Percentiles rank a stretch among this genome's conserved stretches.
These are phyloP conservation scores for Kluyveromyces marxianus DNA, from an alignment of 1,139 yeast genomes.

Conservation along the genomic window DNA sequence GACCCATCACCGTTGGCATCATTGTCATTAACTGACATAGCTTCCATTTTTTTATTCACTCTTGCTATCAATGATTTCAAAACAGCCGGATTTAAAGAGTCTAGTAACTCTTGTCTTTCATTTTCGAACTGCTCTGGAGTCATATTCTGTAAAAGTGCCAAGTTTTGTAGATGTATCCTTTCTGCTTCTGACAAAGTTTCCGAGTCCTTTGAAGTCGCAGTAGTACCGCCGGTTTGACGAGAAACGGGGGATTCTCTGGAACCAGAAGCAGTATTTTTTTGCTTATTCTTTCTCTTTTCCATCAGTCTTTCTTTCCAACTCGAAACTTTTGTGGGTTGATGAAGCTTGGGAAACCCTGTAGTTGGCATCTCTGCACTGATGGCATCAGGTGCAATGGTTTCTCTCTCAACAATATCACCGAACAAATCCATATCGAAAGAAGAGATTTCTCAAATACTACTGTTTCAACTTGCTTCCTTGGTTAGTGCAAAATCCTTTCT, in stretches of 20 bases:
- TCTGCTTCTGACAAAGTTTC: constrained; percentile 48
- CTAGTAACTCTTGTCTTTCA: constrained; percentile 62
- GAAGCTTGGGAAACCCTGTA: constrained; percentile 40
- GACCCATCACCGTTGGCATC: background rate
- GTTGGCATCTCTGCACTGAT: constrained; percentile 1
- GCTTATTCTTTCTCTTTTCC: constrained; percentile 21
- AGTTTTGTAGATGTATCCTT: constrained; percentile 69
- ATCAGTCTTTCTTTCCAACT: constrained; percentile 36
- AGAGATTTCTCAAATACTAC: background rate
- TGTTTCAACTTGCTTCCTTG: too few species aligned
- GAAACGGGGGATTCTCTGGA: constrained; percentile 6
- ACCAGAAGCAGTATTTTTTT: constrained; percentile 10
- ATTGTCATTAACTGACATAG: constrained; percentile 6
- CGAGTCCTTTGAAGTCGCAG: constrained; percentile 8
- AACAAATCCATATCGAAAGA: constrained; percentile 49
- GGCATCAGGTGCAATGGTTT: constrained; percentile 31
- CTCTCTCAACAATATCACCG: constrained; percentile 72
- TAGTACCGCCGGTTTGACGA: background rate
- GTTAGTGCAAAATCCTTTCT: background rate
- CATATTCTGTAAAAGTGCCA: constrained; percentile 56
- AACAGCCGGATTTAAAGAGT: constrained; percentile 60
- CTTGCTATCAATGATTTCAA: constrained; percentile 45
- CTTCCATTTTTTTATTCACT: constrained; percentile 29
- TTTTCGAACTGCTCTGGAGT: constrained; percentile 53
- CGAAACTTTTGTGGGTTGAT: constrained; percentile 33